phyloP scores from a whole-genome alignment of 805 yeast genomes.

The Saturnispora silvae region DNA sequence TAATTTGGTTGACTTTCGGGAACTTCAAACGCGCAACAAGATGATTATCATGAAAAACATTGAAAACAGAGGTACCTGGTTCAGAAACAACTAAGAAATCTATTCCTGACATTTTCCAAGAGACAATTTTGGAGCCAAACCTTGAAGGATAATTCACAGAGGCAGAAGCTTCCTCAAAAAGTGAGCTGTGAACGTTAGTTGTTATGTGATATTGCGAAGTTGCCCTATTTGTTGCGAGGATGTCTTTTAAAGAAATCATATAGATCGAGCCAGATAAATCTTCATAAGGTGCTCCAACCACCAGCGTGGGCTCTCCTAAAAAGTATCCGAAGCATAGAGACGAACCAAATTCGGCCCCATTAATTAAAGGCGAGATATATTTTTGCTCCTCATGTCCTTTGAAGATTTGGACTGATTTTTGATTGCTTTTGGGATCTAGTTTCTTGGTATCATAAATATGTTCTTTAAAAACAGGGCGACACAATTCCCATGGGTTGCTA shows the following conservation, averaged over 20 bases:
- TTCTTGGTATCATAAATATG: background rate
- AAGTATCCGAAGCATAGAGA: conserved; percentile 34
- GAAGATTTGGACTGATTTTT: too few relatives aligned
- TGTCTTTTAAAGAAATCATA: conserved; percentile 29
- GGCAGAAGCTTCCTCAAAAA: background rate
- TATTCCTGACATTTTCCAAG: conserved; percentile 20
- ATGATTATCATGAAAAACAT: conserved; percentile 22
- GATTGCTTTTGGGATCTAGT: too few relatives aligned
- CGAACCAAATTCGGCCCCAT: conserved; percentile 37
- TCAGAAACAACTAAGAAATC: conserved; percentile 36
- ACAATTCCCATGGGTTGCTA: conserved; percentile 25
- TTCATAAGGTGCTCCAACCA: conserved; percentile 43
- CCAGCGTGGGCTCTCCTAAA: conserved; percentile 29
- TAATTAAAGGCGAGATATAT: conserved; percentile 12
- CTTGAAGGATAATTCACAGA: conserved; percentile 18
- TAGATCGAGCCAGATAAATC: conserved; percentile 34
- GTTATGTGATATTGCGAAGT: too few relatives aligned
- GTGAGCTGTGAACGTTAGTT: background rate
- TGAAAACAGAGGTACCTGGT: conserved; percentile 41
- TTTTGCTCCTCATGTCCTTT: background rate
- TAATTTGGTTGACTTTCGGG: conserved; percentile 17
- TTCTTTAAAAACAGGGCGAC: conserved; percentile 18
- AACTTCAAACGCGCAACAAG: conserved; percentile 16
- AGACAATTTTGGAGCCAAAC: conserved; percentile 34
- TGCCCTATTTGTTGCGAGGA: conserved; percentile 9